Base-by-base conservation (phyloP, 352 stramenopile species). In the Phytophthora fragariaefolia region DNA sequence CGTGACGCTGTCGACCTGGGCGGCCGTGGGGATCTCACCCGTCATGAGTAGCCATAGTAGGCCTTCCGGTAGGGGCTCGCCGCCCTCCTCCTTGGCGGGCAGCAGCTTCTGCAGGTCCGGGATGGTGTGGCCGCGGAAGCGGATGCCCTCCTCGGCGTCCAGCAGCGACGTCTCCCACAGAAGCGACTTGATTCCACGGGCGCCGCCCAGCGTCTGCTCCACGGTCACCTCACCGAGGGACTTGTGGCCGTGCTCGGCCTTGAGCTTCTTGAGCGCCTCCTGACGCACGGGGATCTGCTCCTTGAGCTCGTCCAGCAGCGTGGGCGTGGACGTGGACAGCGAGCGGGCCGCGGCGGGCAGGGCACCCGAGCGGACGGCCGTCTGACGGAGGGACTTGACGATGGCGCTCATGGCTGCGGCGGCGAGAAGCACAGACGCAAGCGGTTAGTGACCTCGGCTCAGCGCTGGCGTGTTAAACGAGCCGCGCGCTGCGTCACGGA, bases 81-180 rank as follows among this genome's bases (percentile, higher is more conserved):
- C 97, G 42, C 94, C 96, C 50, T 93, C 87, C 42, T 91, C 65
- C 69, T 89, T 95, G 43, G 95, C 90, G 20, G 97, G 97, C 32
- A 99, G 81, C 69, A 95, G 90, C 78, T 97, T 68, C 82, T 99
- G 97, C 59, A 98, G 96, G 73, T 99, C 97, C 23, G 98, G 97
- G 85, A 99, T 99, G 58, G 97, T 99, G 78, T 99, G 85, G 63
- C 98, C 98, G 59, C 98, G 93, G 92, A 99, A 99, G 52, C 98
- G 95, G 84, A 99, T 99, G 63, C 98, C 98, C 74, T 99, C 95
- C 45, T 98, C 89, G 22, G 95, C 81, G 71, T 98, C 95, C 34
- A 98, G 83, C 54, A 98, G 82, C 58, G 92, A 98, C 23, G 98
- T 99, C 74, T 99, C 98, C 97, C 97, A 99, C 61, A 99, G 76